phyloP scores from a whole-genome alignment of 495 filamentous ascomycete genomes.

The Xylaria longipes region DNA sequence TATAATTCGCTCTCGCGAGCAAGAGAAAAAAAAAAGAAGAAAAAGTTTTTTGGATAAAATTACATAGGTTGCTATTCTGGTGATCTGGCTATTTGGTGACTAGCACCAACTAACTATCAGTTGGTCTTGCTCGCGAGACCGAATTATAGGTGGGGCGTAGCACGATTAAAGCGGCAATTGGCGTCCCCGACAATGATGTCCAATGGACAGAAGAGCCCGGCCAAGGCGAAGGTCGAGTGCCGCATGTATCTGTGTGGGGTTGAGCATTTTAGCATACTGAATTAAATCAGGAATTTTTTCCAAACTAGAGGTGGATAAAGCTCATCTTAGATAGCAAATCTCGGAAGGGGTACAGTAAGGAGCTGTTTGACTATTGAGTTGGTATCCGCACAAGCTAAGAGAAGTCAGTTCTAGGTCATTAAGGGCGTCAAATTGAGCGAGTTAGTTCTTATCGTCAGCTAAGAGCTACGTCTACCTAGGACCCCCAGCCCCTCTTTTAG shows the following conservation, averaged over 20 bases:
- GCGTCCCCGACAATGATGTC: neutral
- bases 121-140: no score
- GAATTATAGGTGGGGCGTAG: no score
- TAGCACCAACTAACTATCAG: no score
- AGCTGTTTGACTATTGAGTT: neutral
- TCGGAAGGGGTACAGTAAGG: neutral
- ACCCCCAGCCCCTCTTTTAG: neutral
- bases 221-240: neutral
- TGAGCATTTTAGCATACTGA: neutral
- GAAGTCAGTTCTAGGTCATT: neutral
- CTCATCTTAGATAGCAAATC: neutral
- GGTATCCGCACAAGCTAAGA: neutral
- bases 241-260: neutral
- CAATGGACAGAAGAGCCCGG: neutral
- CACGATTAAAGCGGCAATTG: no score
- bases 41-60: no score
- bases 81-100: no score
- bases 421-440: neutral
- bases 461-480: neutral
- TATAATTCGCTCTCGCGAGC: no score
- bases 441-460: conserved; percentile 18
- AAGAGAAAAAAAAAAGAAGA: no score
- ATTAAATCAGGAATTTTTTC: neutral
- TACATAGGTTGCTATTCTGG: no score
- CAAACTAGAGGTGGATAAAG: neutral